These are phyloP conservation scores for Xanthoceras sorbifolium DNA, from an alignment of 345 rosid genomes.

Conservation along the genomic window DNA sequence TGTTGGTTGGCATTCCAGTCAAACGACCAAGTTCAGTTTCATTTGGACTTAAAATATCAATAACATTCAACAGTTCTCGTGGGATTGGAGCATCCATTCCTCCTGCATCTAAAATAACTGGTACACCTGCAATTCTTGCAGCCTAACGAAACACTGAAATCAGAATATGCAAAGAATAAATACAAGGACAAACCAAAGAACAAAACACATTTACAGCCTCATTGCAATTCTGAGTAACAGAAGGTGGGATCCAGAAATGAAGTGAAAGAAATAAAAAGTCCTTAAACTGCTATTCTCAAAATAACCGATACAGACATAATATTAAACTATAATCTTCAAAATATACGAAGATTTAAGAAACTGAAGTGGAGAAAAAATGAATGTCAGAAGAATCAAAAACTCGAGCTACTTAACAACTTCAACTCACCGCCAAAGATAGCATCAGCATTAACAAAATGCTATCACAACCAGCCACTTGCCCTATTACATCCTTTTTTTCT, in stretches of 20 bases:
- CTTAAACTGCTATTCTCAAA: background rate
- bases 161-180: conserved; percentile 7
- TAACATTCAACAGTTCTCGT: conserved; percentile 53
- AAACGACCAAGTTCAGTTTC: conserved; percentile 85
- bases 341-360: background rate
- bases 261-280: background rate
- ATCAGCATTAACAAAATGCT: background rate
- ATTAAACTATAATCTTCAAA: background rate
- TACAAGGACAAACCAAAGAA: background rate
- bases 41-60: conserved; percentile 91
- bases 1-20: conserved; percentile 75
- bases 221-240: background rate
- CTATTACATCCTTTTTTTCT: no score
- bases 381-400: background rate
- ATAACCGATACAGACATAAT: background rate
- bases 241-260: background rate
- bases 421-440: background rate
- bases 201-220: background rate
- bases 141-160: conserved; percentile 48
- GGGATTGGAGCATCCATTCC: conserved; percentile 95
- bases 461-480: no score
- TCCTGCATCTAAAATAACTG: conserved; percentile 89
- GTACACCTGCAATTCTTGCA: conserved; percentile 79
- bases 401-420: background rate
- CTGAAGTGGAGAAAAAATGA: background rate